Evolutionary conservation across 2,329 filamentous ascomycete genomes (phyloP).

Genomic region (Diaporthe amygdali): DNA sequence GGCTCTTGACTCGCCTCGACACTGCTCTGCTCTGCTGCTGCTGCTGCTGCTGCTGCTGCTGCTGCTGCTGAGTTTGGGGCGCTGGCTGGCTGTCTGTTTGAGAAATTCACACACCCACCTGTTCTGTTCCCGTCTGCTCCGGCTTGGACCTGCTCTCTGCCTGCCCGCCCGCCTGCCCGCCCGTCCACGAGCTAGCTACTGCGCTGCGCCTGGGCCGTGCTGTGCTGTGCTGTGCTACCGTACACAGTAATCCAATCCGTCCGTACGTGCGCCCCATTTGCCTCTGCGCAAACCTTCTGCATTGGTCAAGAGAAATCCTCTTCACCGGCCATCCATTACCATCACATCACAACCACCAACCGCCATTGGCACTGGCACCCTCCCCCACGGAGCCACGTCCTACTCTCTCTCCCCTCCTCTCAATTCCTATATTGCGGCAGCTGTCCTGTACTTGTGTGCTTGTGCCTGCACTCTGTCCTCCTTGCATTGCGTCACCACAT

Average conservation of each 20-base stretch:
- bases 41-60: too few species aligned
- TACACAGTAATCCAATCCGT: too few species aligned
- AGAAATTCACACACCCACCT: slow-evolving; percentile 14
- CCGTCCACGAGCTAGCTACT: neutral
- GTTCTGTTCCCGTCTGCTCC: neutral
- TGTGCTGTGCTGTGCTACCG: neutral
- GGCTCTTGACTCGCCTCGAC: neutral
- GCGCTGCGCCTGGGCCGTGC: neutral
- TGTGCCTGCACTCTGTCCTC: neutral
- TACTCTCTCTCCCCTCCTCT: too few species aligned
- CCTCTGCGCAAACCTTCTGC: neutral
- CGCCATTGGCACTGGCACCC: slow-evolving; percentile 3
- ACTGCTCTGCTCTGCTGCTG: neutral
- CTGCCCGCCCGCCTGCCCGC: neutral
- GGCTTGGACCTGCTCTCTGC: neutral
- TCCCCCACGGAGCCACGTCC: neutral
- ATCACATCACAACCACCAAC: slow-evolving; percentile 4
- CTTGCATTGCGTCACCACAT: slow-evolving; percentile 25
- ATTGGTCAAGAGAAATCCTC: neutral
- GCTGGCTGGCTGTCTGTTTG: neutral
- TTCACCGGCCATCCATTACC: neutral
- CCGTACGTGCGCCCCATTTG: slow-evolving; percentile 3
- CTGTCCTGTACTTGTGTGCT: slow-evolving; percentile 7
- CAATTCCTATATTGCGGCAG: neutral
- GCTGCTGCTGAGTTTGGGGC: too few species aligned